A percentile compares a stretch with the other conserved stretches of the same genome.
Evolutionary conservation across 2,329 filamentous ascomycete genomes (phyloP).

Genomic region (Aspergillus terreus): DNA sequence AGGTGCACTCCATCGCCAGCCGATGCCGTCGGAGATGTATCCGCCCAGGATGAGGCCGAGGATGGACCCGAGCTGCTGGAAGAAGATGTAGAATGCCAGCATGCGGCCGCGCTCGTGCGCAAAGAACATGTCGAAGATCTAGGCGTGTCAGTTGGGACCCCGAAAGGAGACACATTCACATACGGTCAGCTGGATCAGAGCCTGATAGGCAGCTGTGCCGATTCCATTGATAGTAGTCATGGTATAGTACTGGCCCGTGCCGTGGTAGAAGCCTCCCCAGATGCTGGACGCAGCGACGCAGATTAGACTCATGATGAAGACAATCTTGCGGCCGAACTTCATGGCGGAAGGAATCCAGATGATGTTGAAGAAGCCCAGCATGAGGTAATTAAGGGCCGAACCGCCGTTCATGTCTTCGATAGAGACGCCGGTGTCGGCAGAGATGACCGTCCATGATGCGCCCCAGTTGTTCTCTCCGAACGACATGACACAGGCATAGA

Average conservation of each 20-base stretch:
- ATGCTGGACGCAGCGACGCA: slow-evolving; percentile 28
- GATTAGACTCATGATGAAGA: slow-evolving; percentile 33
- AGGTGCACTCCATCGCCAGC: slow-evolving; percentile 35
- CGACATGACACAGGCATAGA: slow-evolving; percentile 41
- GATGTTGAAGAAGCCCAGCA: slow-evolving; percentile 41
- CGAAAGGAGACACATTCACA: neutral
- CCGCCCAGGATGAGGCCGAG: slow-evolving; percentile 36
- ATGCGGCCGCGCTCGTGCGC: slow-evolving; percentile 35
- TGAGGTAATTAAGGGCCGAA: slow-evolving; percentile 39
- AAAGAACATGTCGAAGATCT: slow-evolving; percentile 40
- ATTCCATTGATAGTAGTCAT: slow-evolving; percentile 29
- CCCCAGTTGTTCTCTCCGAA: slow-evolving; percentile 41
- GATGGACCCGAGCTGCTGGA: slow-evolving; percentile 38
- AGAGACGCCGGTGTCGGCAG: slow-evolving; percentile 34
- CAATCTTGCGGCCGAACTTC: slow-evolving; percentile 32
- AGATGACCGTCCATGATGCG: slow-evolving; percentile 42
- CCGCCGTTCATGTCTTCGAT: slow-evolving; percentile 42
- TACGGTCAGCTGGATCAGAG: slow-evolving; percentile 38
- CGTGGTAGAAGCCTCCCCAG: slow-evolving; percentile 28
- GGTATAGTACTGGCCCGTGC: slow-evolving; percentile 29
- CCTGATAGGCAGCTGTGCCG: slow-evolving; percentile 36
- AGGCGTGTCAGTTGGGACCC: neutral
- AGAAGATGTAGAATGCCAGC: slow-evolving; percentile 38
- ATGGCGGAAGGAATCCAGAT: slow-evolving; percentile 35
- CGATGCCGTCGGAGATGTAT: slow-evolving; percentile 31